phyloP scores from a whole-genome alignment of 2,329 filamentous ascomycete genomes.

The Penicillium sp. region DNA sequence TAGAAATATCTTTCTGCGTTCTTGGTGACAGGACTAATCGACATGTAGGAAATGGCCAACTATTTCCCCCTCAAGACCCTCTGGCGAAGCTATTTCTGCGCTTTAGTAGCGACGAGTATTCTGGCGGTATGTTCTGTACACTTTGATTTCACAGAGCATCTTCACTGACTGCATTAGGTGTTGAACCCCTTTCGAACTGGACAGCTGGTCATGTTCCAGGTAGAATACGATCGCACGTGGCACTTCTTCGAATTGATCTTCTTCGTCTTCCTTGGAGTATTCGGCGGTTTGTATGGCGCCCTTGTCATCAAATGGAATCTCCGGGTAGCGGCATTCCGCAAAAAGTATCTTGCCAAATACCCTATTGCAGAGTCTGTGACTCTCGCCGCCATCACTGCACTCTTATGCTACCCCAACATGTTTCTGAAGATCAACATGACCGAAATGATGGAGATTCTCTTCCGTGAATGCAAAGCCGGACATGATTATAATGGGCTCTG shows the following conservation, averaged over 20 bases:
- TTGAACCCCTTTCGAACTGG: conserved; percentile 98
- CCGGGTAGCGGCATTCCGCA: conserved; percentile 86
- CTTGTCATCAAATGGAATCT: conserved; percentile 99
- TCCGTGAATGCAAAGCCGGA: conserved; percentile 86
- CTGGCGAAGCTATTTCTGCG: conserved; percentile 98
- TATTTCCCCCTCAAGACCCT: conserved; percentile 96
- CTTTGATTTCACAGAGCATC: conserved; percentile 2
- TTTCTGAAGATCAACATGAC: conserved; percentile 98
- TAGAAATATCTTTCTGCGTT: background rate
- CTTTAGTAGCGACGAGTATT: conserved; percentile 89
- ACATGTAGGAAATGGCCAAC: conserved; percentile 79
- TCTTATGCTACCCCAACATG: conserved; percentile 96
- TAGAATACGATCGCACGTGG: conserved; percentile 93
- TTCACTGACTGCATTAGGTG: conserved; percentile 51
- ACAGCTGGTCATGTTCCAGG: conserved; percentile 98
- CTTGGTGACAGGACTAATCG: conserved; percentile 17
- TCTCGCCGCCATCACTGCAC: conserved; percentile 78
- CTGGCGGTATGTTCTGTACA: conserved; percentile 62
- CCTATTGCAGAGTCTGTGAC: conserved; percentile 85
- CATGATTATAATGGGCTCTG: conserved; percentile 91
- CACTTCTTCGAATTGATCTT: conserved; percentile 97
- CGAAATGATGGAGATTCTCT: conserved; percentile 98
- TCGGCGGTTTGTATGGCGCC: conserved; percentile 92
- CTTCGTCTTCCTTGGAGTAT: conserved; percentile 87
- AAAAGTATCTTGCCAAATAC: conserved; percentile 84